These are phyloP conservation scores for Rhizoclosmatium sp. DNA, from an alignment of 192 early-diverging fungal species.

Conservation along the genomic window DNA sequence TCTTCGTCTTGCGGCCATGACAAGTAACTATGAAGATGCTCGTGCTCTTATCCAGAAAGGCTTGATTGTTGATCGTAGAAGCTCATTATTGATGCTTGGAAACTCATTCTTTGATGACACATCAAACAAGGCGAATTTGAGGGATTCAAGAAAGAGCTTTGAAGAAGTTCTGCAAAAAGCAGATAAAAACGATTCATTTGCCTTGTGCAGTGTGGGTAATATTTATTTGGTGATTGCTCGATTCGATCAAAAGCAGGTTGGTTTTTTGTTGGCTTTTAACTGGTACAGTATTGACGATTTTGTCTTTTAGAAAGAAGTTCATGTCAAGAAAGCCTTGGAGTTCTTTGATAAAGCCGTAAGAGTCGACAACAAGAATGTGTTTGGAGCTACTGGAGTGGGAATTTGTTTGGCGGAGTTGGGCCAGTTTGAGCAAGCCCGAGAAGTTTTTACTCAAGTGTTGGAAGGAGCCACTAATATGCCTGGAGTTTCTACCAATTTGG, in stretches of 20 bases:
- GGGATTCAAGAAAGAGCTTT: conserved; percentile 74
- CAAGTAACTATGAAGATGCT: conserved; percentile 62
- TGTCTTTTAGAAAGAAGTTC: conserved; percentile 35
- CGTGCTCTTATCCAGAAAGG: conserved; percentile 70
- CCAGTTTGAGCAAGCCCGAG: conserved; percentile 63
- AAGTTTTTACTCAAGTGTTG: conserved; percentile 70
- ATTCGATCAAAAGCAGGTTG: conserved; percentile 42
- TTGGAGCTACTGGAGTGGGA: conserved; percentile 87
- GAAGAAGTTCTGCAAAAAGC: conserved; percentile 81
- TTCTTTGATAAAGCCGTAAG: conserved; percentile 76
- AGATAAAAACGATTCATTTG: conserved; percentile 80
- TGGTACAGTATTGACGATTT: not conserved
- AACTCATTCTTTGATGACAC: conserved; percentile 66
- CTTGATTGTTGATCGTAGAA: conserved; percentile 66
- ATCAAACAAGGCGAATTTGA: conserved; percentile 49
- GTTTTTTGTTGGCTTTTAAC: not conserved
- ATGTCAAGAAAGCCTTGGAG: conserved; percentile 54
- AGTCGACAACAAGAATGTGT: conserved; percentile 71
- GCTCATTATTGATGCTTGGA: conserved; percentile 79
- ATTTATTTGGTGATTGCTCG: conserved; percentile 74
- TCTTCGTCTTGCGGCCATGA: conserved; percentile 76
- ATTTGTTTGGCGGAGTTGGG: conserved; percentile 82
- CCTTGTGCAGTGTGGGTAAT: conserved; percentile 83
- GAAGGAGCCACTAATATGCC: conserved; percentile 61
- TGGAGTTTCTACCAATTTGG: conserved; percentile 73